Percentiles rank a stretch among this genome's conserved stretches.
Conservation (phyloP, 345 rosid species). For the Pistacia vera region DNA sequence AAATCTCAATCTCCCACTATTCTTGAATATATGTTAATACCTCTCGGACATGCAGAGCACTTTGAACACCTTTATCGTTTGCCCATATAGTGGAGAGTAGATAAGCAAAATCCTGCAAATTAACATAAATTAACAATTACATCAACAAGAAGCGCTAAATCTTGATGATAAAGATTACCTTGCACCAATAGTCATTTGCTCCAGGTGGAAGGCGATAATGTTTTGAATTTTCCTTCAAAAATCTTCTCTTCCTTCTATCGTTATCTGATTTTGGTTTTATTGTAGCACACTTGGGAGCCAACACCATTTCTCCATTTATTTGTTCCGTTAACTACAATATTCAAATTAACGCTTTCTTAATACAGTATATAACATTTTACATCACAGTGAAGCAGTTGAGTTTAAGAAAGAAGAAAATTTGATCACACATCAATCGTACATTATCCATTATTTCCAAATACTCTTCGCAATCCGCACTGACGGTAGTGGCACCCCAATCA, state of each 20-base stretch:
- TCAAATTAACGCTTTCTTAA: not conserved
- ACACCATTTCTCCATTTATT: not conserved
- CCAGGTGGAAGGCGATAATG: not conserved
- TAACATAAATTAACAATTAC: not conserved
- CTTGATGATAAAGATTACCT: not conserved
- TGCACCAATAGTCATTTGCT: not conserved
- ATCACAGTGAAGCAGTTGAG: too few relatives aligned
- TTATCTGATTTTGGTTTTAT: not conserved
- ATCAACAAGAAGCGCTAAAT: not conserved
- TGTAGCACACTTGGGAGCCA: not conserved
- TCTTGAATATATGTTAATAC: not conserved
- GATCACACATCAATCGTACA: not conserved
- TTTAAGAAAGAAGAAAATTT: not conserved
- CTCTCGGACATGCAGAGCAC: not conserved
- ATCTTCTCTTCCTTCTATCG: not conserved
- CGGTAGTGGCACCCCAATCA: not conserved
- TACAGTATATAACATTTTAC: not conserved
- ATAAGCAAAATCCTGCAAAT: not conserved
- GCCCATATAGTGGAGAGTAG: not conserved
- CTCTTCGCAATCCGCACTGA: not conserved
- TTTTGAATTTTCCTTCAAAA: not conserved
- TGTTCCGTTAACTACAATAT: not conserved
- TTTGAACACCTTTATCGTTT: not conserved
- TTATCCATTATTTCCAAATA: not conserved
- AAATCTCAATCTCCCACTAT: not conserved